phyloP scores from a whole-genome alignment of 2,329 filamentous ascomycete species.

The Fusarium sp. region DNA sequence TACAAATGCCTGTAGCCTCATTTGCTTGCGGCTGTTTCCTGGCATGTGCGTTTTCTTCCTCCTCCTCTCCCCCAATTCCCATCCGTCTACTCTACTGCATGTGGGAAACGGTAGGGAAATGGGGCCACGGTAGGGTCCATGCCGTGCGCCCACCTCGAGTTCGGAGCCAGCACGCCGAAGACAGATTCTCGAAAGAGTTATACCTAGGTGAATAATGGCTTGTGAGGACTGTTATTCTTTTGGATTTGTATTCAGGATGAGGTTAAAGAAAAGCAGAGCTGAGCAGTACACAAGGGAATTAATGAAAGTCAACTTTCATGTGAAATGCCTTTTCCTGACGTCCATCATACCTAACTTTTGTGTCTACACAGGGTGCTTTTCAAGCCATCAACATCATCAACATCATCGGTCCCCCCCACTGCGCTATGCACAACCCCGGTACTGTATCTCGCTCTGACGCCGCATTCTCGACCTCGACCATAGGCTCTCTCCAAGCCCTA shows the following conservation, averaged over 20 bases:
- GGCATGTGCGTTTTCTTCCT: slow-evolving; percentile 37
- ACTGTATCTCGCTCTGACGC: slow-evolving; percentile 14
- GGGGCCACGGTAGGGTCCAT: slow-evolving; percentile 38
- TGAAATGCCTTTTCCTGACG: slow-evolving; percentile 21
- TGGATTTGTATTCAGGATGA: background rate
- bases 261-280: background rate
- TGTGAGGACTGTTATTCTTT: background rate
- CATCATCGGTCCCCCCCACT: slow-evolving; percentile 28
- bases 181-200: background rate
- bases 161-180: slow-evolving; percentile 33
- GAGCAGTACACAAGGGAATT: background rate
- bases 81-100: background rate
- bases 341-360: background rate
- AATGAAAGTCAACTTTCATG: slow-evolving; percentile 7
- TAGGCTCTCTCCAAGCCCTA: slow-evolving; percentile 26
- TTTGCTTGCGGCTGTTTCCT: slow-evolving; percentile 39
- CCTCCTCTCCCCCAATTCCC: background rate
- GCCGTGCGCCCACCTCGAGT: slow-evolving; percentile 32
- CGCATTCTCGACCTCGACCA: background rate
- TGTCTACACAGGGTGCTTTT: background rate
- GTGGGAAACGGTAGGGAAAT: slow-evolving; percentile 27
- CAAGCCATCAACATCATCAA: slow-evolving; percentile 29
- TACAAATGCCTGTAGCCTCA: slow-evolving; percentile 36
- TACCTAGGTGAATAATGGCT: background rate
- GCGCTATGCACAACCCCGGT: slow-evolving; percentile 23